Evolutionary conservation across 2,329 filamentous ascomycete species (phyloP).

Genomic region (Colletotrichum sp.): DNA sequence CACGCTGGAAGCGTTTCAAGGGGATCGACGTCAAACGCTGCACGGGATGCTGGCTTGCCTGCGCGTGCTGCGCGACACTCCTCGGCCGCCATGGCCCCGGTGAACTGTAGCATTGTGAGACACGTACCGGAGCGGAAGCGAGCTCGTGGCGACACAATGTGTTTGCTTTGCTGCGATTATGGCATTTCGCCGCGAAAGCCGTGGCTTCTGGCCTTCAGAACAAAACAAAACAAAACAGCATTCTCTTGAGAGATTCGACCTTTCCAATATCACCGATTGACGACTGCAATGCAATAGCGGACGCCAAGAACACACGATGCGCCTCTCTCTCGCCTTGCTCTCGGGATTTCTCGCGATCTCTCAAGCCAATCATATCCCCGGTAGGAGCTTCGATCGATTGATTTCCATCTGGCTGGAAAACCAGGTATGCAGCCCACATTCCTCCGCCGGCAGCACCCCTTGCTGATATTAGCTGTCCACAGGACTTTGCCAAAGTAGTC

Average conservation of each 20-base stretch:
- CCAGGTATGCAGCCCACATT: conserved; percentile 33
- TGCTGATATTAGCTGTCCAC: conserved; percentile 7
- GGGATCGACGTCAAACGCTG: conserved; percentile 19
- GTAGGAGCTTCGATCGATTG: conserved; percentile 45
- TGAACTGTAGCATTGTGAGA: conserved; percentile 10
- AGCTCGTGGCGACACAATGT: neutral
- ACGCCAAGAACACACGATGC: neutral
- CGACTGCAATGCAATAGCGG: neutral
- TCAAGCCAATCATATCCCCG: conserved; percentile 28
- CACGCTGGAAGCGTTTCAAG: conserved; percentile 15
- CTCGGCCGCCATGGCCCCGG: neutral
- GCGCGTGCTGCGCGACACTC: neutral
- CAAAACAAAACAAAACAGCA: neutral
- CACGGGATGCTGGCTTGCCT: conserved; percentile 5
- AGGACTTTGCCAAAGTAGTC: conserved; percentile 50
- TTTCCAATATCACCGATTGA: neutral
- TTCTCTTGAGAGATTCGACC: neutral
- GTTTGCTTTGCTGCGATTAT: neutral
- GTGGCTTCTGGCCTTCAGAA: neutral
- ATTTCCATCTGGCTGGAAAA: conserved; percentile 52
- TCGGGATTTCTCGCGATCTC: conserved; percentile 1
- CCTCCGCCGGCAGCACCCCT: neutral
- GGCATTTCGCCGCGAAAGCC: neutral
- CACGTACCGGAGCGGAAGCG: conserved; percentile 1
- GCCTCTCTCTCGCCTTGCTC: neutral